phyloP scores from a whole-genome alignment of 2,329 filamentous ascomycete genomes.

The Didymella pomorum region DNA sequence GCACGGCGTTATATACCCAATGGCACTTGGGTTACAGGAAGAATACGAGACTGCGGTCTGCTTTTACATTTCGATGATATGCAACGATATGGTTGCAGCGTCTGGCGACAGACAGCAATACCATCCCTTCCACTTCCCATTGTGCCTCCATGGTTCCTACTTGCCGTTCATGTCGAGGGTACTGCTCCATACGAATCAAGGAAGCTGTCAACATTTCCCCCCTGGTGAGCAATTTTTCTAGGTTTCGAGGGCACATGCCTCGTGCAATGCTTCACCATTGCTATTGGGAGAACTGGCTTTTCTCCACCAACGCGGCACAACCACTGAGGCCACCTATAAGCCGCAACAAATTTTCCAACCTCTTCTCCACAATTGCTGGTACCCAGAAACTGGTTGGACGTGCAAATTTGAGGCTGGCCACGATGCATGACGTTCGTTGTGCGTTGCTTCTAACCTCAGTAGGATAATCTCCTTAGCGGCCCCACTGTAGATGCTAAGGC shows the following conservation, averaged over 20 bases:
- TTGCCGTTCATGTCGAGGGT: neutral
- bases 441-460: slow-evolving; percentile 18
- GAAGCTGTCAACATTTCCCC: neutral
- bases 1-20: slow-evolving; percentile 23
- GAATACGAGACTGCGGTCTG: slow-evolving; percentile 13
- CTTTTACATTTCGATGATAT: slow-evolving; percentile 8
- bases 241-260: slow-evolving; percentile 9
- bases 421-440: slow-evolving; percentile 21
- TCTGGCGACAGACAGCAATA: slow-evolving; percentile 16
- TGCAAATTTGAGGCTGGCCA: slow-evolving; percentile 14
- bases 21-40: slow-evolving; percentile 17
- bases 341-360: neutral
- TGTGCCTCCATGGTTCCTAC: neutral
- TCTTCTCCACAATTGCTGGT: neutral
- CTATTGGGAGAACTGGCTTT: slow-evolving; percentile 3
- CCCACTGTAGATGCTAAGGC: slow-evolving; percentile 3
- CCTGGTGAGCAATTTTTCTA: neutral
- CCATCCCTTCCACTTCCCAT: neutral
- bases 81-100: slow-evolving; percentile 9
- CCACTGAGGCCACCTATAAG: neutral
- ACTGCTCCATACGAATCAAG: neutral
- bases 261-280: slow-evolving; percentile 11
- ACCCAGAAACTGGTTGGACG: neutral
- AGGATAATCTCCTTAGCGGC: slow-evolving; percentile 14
- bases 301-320: neutral